These are phyloP conservation scores for Pinus albicaulis DNA, from an alignment of 75 land plant genomes.

Conservation along the genomic window DNA sequence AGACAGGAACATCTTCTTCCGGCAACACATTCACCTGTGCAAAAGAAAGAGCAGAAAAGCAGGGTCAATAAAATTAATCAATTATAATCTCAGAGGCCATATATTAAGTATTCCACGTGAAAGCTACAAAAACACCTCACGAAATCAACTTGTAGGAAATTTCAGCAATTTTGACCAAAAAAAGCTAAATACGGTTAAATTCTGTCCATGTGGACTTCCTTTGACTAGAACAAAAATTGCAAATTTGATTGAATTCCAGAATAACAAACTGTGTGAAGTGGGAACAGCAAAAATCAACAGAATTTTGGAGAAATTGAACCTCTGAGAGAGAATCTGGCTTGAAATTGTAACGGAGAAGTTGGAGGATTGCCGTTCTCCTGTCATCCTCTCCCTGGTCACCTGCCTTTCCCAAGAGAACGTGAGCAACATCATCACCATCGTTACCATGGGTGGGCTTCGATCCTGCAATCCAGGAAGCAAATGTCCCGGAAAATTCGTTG, in stretches of 20 bases:
- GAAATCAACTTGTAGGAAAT: background rate
- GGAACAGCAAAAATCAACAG: no score
- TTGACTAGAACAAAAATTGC: no score
- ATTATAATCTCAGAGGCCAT: no score
- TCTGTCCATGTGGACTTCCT: no score
- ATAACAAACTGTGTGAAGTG: background rate
- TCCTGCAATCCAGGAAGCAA: conserved; percentile 1
- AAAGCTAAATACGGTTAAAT: background rate
- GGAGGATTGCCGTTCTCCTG: background rate
- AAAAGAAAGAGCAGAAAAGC: no score
- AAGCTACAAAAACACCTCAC: background rate
- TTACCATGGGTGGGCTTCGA: background rate
- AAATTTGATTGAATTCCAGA: background rate
- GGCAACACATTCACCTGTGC: background rate
- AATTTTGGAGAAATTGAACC: no score
- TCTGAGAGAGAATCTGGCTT: background rate
- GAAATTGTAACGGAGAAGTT: background rate
- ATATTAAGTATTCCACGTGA: background rate
- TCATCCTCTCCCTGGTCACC: background rate
- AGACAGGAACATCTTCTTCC: background rate
- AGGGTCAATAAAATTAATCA: no score
- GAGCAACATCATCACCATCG: background rate
- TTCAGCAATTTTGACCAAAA: background rate
- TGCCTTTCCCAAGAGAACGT: background rate
- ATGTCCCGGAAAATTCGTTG: no score